These are phyloP conservation scores for Ceratobasidium sp. DNA, from an alignment of 1,284 basidiomycete species.

Conservation along the genomic window DNA sequence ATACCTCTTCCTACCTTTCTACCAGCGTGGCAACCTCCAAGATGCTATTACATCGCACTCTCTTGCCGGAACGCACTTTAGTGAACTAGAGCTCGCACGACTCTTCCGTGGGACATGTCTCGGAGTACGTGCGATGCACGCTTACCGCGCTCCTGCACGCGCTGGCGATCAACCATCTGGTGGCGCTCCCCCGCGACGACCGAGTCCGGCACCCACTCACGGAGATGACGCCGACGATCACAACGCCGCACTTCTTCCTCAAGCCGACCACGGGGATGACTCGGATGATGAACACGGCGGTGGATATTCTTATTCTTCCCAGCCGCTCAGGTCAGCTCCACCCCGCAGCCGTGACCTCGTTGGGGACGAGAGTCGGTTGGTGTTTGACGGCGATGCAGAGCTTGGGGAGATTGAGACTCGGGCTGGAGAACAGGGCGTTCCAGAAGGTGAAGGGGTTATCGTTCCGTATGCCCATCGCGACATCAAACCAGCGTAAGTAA, in stretches of 20 bases:
- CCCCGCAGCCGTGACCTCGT: conserved; percentile 27
- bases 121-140: conserved; percentile 92
- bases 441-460: conserved; percentile 57
- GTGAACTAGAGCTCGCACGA: conserved; percentile 85
- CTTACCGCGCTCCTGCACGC: conserved; percentile 62
- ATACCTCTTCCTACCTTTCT: conserved; percentile 89
- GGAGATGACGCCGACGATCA: conserved; percentile 42
- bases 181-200: conserved; percentile 47
- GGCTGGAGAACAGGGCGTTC: conserved; percentile 49
- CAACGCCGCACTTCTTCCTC: conserved; percentile 41
- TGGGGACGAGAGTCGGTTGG: conserved; percentile 52
- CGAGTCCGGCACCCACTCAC: conserved; percentile 40
- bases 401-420: conserved; percentile 47
- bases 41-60: conserved; percentile 89
- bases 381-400: conserved; percentile 72
- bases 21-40: conserved; percentile 91
- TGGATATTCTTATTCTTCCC: conserved; percentile 66
- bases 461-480: conserved; percentile 96
- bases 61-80: conserved; percentile 80
- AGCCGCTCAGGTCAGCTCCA: conserved; percentile 48
- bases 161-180: conserved; percentile 41
- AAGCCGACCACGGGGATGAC: conserved; percentile 31
- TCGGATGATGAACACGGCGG: conserved; percentile 52
- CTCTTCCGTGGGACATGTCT: conserved; percentile 94
- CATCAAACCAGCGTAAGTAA: conserved; percentile 87